Conservation (phyloP, 352 stramenopile species). For the Phytophthora cactorum region DNA sequence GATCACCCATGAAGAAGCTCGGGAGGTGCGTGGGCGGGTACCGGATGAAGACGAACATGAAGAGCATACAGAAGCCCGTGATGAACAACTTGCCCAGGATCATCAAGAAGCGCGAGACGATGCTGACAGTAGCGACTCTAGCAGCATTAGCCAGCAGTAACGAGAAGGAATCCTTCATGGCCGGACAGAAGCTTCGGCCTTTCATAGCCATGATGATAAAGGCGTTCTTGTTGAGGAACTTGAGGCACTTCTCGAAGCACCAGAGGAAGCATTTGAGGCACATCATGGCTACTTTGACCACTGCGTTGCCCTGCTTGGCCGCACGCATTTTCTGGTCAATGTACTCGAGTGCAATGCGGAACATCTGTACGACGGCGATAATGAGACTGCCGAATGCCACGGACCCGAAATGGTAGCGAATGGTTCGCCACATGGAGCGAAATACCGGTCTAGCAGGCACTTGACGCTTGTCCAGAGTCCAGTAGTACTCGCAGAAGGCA, state of each 20-base stretch:
- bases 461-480: constrained; percentile 80
- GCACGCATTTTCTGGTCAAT: constrained; percentile 77
- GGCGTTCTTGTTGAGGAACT: constrained; percentile 91
- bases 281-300: constrained; percentile 80
- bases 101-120: constrained; percentile 87
- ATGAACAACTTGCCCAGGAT: constrained; percentile 91
- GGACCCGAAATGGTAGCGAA: constrained; percentile 85
- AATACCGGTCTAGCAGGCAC: constrained; percentile 54
- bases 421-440: constrained; percentile 64
- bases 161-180: constrained; percentile 95
- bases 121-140: constrained; percentile 87
- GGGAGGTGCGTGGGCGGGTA: constrained; percentile 58
- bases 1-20: constrained; percentile 80
- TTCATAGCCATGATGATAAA: constrained; percentile 93
- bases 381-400: constrained; percentile 89
- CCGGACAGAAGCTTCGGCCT: constrained; percentile 84
- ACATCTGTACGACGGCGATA: constrained; percentile 85
- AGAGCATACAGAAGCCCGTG: constrained; percentile 75
- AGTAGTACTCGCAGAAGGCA: constrained; percentile 89
- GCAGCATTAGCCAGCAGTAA: constrained; percentile 95
- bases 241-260: constrained; percentile 91
- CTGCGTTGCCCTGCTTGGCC: constrained; percentile 66
- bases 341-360: constrained; percentile 79
- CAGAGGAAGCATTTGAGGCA: constrained; percentile 91
- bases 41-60: constrained; percentile 85